Percentiles rank a stretch among this genome's conserved stretches.
These are phyloP conservation scores for Cladorrhinum samala DNA, from an alignment of 495 filamentous ascomycete genomes.

Conservation along the genomic window DNA sequence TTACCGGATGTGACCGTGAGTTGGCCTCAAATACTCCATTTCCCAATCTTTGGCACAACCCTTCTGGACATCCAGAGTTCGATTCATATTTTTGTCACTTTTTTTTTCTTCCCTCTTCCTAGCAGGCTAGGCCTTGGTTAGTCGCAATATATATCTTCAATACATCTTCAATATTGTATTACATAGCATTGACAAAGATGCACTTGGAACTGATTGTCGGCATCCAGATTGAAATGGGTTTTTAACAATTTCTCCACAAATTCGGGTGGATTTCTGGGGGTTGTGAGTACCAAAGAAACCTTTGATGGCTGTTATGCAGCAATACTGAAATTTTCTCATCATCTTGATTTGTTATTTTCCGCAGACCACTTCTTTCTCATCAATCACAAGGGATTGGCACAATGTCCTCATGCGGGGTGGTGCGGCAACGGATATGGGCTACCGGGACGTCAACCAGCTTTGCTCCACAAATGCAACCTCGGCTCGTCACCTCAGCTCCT, in stretches of 20 bases:
- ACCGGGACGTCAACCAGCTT: not conserved
- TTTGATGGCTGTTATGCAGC: too few relatives aligned
- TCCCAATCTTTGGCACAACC: conserved; percentile 31
- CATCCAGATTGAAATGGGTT: too few relatives aligned
- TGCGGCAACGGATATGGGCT: not conserved
- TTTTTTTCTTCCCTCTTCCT: conserved; percentile 2
- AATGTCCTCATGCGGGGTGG: not conserved
- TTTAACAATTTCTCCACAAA: too few relatives aligned
- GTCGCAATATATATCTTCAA: too few relatives aligned
- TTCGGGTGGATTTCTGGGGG: too few relatives aligned
- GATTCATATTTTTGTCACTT: conserved; percentile 21
- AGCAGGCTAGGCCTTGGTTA: too few relatives aligned
- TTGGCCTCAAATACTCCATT: conserved; percentile 34
- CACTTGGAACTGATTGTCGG: too few relatives aligned
- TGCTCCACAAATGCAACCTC: conserved; percentile 1
- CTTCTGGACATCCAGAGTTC: conserved; percentile 29
- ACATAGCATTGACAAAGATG: too few relatives aligned
- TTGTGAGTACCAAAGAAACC: too few relatives aligned
- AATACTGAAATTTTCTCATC: too few relatives aligned
- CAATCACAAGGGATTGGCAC: not conserved
- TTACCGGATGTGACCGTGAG: conserved; percentile 38
- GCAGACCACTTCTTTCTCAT: not conserved
- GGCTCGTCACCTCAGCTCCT: not conserved
- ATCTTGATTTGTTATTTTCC: not conserved
- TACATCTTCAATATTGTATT: too few relatives aligned